Evolutionary conservation across 768 basidiomycete genomes (phyloP), one percentile per base, ranked within the genome.

Genomic region (Amanita inopinata): DNA sequence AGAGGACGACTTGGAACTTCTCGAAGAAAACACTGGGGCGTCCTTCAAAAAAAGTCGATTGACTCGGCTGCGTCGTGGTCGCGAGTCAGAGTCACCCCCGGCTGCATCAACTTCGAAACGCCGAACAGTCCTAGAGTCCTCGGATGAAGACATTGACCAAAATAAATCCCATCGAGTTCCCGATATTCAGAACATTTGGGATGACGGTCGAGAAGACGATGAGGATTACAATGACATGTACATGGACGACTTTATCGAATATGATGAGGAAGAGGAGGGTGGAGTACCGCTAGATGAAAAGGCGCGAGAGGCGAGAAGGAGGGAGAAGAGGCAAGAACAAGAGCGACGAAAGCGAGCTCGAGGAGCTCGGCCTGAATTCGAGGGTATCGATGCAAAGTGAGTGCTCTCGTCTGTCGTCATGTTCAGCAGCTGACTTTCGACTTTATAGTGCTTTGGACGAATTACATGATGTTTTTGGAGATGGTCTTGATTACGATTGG

Each of bases 401-500:
- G 86, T 72, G 28, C 37, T 38, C 17, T 30, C 30, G 32, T 34
- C 12, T 22, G 46, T 33, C 37, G 14, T 32, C 31, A n/a, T 27
- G 39, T 42, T 20, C 12, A 40, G 33, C 23, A 46, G 43, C 46
- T 54, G 50, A 44, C 50, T 24, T 11, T 35, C 5, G n/a, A 33
- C 4, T 44, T 48, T 48, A 2, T 50, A 94, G 90, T 54, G 83
- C 90, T 19, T 96, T 91, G 90, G 83, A 87, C 35, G 96, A 97
- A 62, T 85, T 98, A 19, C 83, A 86, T 48, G 93, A 90, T 46
- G 89, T 98, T 1, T 99, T 99, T 50, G 96, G 96, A 24, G 87
- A 93, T 49, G 96, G 96, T 5, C 81, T 84, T 53, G 93, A 98
- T 50, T 99, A 94, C 58, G 91, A 91, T 52, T 93, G 89, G 84